Conservation (phyloP, 768 basidiomycete species). For the Suillus subluteus region DNA sequence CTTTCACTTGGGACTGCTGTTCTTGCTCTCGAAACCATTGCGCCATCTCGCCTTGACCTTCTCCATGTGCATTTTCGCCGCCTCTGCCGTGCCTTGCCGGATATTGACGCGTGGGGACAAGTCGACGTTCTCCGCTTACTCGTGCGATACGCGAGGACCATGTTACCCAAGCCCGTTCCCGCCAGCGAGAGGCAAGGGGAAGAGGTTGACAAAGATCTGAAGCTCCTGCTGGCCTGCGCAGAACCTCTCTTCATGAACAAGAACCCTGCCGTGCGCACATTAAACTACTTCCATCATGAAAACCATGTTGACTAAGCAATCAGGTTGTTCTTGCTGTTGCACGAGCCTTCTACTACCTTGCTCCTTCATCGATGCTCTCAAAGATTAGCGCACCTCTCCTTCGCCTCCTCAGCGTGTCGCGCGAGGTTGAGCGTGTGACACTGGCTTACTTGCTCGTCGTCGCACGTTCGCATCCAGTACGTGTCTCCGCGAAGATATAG, state of each 20-base stretch:
- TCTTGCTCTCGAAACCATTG: slow-evolving; percentile 85
- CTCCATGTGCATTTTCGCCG: slow-evolving; percentile 88
- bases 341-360: slow-evolving; percentile 75
- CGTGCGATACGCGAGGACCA: slow-evolving; percentile 78
- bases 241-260: slow-evolving; percentile 83
- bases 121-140: slow-evolving; percentile 78
- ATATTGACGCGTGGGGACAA: slow-evolving; percentile 98
- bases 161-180: slow-evolving; percentile 69
- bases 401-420: slow-evolving; percentile 66
- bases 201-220: slow-evolving; percentile 78
- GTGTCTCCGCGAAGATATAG: slow-evolving; percentile 27
- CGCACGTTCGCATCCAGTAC: slow-evolving; percentile 67
- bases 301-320: slow-evolving; percentile 9
- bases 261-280: slow-evolving; percentile 77
- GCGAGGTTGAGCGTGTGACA: slow-evolving; percentile 77
- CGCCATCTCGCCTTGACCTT: slow-evolving; percentile 84
- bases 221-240: slow-evolving; percentile 69
- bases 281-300: not conserved
- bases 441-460: slow-evolving; percentile 72
- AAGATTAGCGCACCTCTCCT: slow-evolving; percentile 76
- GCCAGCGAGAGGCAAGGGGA: slow-evolving; percentile 41
- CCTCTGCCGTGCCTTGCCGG: slow-evolving; percentile 80
- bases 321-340: slow-evolving; percentile 83
- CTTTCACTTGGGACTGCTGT: slow-evolving; percentile 87
- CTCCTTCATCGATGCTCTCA: slow-evolving; percentile 53